phyloP scores from a whole-genome alignment of 495 filamentous ascomycete genomes.

The Aspergillus incahuasiensis region DNA sequence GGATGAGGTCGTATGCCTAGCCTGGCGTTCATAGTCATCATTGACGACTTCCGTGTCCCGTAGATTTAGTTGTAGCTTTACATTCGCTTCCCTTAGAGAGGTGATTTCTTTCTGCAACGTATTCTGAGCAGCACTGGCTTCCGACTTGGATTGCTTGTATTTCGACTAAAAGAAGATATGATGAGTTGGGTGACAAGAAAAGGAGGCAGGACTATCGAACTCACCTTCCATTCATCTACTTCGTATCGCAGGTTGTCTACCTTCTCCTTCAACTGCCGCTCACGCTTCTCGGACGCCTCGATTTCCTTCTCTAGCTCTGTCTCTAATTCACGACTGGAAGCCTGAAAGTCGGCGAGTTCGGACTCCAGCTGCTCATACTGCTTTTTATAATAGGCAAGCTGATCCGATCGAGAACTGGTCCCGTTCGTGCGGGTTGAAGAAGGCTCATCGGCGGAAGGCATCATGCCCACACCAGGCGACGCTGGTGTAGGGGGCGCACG shows the following conservation, averaged over 20 bases:
- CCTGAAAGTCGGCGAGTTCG: constrained; percentile 91
- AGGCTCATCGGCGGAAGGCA: constrained; percentile 57
- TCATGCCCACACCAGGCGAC: constrained; percentile 35
- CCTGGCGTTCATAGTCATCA: constrained; percentile 96
- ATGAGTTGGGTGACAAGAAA: constrained; percentile 4
- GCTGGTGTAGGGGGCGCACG: constrained; percentile 24
- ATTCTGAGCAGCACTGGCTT: constrained; percentile 77
- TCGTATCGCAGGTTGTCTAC: constrained; percentile 79
- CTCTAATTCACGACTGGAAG: constrained; percentile 89
- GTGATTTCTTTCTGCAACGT: constrained; percentile 94
- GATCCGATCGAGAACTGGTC: constrained; percentile 58
- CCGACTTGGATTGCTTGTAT: constrained; percentile 90
- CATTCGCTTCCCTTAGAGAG: constrained; percentile 73
- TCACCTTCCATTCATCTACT: constrained; percentile 96
- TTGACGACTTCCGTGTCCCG: constrained; percentile 97
- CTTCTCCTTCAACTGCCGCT: constrained; percentile 79
- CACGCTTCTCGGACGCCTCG: constrained; percentile 89
- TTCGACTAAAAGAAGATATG: constrained; percentile 61
- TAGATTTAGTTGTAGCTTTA: constrained; percentile 73
- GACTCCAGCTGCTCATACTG: constrained; percentile 92
- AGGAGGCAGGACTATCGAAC: background rate
- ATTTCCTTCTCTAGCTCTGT: constrained; percentile 94
- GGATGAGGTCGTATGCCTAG: constrained; percentile 87
- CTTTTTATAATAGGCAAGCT: constrained; percentile 86
- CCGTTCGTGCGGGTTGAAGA: constrained; percentile 58